Conservation (phyloP, 2,329 filamentous ascomycete genomes). For the Onygenales sp. region DNA sequence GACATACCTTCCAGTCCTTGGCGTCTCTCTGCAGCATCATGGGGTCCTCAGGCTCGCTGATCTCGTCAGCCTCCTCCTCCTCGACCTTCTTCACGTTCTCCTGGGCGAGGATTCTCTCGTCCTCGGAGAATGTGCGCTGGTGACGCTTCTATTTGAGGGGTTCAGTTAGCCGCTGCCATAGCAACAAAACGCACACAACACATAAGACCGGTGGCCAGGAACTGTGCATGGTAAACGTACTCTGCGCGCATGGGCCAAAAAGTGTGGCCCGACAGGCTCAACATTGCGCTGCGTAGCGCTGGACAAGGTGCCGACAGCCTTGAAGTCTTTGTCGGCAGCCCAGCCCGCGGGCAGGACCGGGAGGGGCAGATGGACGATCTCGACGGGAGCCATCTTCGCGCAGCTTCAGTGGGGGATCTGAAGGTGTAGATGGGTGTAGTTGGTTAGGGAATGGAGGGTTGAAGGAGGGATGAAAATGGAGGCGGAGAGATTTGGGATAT, state of each 20-base stretch:
- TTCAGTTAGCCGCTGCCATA: conserved; percentile 13
- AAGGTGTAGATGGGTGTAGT: neutral
- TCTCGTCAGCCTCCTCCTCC: conserved; percentile 79
- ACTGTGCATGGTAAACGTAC: conserved; percentile 39
- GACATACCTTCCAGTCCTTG: conserved; percentile 94
- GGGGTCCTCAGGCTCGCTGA: conserved; percentile 88
- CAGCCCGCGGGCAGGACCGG: conserved; percentile 71
- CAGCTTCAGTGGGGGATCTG: neutral
- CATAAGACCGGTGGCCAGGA: neutral
- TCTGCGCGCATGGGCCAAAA: conserved; percentile 91
- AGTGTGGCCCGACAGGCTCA: conserved; percentile 94
- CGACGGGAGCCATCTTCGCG: conserved; percentile 53
- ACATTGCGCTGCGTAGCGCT: conserved; percentile 74
- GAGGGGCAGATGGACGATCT: conserved; percentile 39
- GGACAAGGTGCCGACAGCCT: conserved; percentile 67
- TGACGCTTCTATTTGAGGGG: conserved; percentile 54
- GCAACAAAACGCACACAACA: neutral
- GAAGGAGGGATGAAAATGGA: neutral
- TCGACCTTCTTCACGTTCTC: conserved; percentile 93
- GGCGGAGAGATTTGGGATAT: conserved; percentile 2
- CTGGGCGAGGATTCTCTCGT: conserved; percentile 94
- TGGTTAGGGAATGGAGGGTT: neutral
- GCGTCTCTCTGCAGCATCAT: conserved; percentile 86
- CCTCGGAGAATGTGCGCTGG: conserved; percentile 96
- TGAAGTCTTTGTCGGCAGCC: conserved; percentile 82